Percentiles rank a stretch among this genome's conserved stretches.
phyloP scores from a whole-genome alignment of 106 monocot genomes.

The Apostasia shenzhenica region DNA sequence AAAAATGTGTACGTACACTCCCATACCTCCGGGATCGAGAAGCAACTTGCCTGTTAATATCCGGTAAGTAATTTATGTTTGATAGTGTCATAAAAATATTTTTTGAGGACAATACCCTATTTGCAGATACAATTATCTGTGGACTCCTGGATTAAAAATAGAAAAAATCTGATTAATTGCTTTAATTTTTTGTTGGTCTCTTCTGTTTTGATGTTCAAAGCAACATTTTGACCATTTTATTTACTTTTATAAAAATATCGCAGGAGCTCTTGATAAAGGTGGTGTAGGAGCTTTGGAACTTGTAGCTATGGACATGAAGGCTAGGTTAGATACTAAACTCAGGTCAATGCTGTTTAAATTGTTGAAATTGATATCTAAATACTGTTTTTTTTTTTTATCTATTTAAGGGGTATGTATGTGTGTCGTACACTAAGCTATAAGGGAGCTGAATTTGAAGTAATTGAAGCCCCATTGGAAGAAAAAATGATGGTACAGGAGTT shows the following conservation, averaged over 20 bases:
- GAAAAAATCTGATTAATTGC: no score
- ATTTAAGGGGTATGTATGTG: constrained; percentile 90
- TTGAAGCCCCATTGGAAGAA: constrained; percentile 88
- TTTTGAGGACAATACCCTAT: no score
- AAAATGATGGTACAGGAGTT: constrained; percentile 76
- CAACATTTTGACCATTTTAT: neutral
- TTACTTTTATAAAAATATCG: constrained; percentile 9
- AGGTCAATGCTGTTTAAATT: neutral
- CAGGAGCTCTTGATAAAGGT: constrained; percentile 95
- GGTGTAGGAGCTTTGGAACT: constrained; percentile 98
- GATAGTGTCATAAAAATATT: no score
- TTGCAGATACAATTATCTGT: no score
- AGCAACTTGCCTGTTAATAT: no score
- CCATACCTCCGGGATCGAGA: no score
- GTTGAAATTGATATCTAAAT: neutral
- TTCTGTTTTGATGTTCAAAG: neutral
- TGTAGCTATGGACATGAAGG: constrained; percentile 99
- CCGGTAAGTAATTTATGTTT: no score
- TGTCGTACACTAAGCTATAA: constrained; percentile 97
- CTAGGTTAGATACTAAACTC: constrained; percentile 47
- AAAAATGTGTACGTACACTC: no score
- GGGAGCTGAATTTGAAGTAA: constrained; percentile 91
- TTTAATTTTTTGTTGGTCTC: no score
- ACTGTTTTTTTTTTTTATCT: constrained; percentile 2
- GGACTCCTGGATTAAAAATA: no score